These are phyloP conservation scores for Spathaspora sp. DNA, from an alignment of 805 yeast genomes.

Conservation along the genomic window DNA sequence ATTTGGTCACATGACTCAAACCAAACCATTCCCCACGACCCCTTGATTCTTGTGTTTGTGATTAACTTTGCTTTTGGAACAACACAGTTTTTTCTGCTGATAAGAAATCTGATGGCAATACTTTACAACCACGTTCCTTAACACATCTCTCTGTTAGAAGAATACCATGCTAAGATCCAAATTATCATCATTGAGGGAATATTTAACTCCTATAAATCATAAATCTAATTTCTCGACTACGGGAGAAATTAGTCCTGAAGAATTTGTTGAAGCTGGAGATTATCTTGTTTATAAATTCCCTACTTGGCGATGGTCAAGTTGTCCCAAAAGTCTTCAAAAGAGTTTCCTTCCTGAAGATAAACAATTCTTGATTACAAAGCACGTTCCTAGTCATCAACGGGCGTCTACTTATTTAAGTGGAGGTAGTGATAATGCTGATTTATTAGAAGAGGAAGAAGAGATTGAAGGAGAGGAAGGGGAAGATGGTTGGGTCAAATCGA, in stretches of 20 bases:
- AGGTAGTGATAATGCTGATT: constrained; percentile 45
- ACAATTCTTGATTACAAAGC: constrained; percentile 83
- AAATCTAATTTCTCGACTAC: constrained; percentile 80
- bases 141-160: neutral
- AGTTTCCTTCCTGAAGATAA: constrained; percentile 82
- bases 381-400: constrained; percentile 81
- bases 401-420: constrained; percentile 53
- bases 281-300: constrained; percentile 89
- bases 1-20: neutral
- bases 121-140: neutral
- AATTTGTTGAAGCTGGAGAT: constrained; percentile 92
- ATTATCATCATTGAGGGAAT: constrained; percentile 82
- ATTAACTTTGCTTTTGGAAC: neutral
- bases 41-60: neutral
- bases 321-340: constrained; percentile 37
- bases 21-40: neutral
- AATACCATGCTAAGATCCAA: constrained; percentile 52
- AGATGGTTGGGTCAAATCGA: constrained; percentile 58
- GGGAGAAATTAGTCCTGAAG: constrained; percentile 95
- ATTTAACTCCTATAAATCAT: constrained; percentile 85
- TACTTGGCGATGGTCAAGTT: constrained; percentile 84
- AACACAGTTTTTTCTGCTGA: neutral
- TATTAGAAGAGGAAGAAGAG: constrained; percentile 34
- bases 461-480: constrained; percentile 38
- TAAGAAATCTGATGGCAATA: neutral